Percentiles rank a stretch among this genome's conserved stretches.
Conservation (phyloP, 139 green algal genomes). For the Deuterostichococcus epilithicus region DNA sequence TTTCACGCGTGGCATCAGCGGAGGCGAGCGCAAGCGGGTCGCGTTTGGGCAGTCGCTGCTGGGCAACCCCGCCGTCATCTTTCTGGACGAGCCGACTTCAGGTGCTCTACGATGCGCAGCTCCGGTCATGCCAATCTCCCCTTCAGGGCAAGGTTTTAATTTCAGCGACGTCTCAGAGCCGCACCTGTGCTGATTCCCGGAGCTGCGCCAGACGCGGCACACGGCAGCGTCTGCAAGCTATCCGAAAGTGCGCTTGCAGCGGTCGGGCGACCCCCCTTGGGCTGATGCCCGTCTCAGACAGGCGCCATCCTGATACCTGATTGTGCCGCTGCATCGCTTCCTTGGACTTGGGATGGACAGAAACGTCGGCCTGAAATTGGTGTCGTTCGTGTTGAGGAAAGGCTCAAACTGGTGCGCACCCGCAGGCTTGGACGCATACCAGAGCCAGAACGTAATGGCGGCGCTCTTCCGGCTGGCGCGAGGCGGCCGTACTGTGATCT, state of each 20-base stretch:
- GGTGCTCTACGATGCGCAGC: background rate
- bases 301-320: no score
- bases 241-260: no score
- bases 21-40: conserved; percentile 53
- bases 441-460: conserved; percentile 46
- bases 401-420: background rate
- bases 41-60: conserved; percentile 48
- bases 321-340: no score
- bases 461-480: conserved; percentile 19
- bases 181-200: no score
- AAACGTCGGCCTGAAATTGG: no score
- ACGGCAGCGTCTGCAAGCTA: no score
- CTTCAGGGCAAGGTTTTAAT: no score
- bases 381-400: background rate
- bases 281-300: no score
- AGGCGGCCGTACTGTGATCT: conserved; percentile 19
- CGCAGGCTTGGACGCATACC: conserved; percentile 43
- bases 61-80: conserved; percentile 37
- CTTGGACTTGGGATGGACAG: no score
- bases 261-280: no score
- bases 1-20: conserved; percentile 33
- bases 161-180: no score
- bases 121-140: background rate
- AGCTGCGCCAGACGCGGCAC: no score
- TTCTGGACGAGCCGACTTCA: conserved; percentile 54